phyloP scores from a whole-genome alignment of 2,329 filamentous ascomycete species.

The Blumeria hordei region DNA sequence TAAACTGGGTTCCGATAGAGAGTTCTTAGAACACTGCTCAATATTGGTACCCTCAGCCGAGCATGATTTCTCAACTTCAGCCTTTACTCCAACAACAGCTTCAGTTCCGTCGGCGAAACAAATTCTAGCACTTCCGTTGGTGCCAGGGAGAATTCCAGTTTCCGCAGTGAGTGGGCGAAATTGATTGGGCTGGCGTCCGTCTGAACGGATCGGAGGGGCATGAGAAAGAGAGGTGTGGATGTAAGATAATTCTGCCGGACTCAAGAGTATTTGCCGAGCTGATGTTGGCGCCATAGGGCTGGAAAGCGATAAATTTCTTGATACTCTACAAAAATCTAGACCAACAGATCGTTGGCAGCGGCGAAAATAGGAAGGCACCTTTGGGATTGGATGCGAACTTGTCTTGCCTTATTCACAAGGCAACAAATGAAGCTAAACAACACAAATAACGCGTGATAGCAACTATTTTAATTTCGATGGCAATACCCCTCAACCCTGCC shows the following conservation, averaged over 20 bases:
- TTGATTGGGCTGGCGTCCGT: conserved; percentile 58
- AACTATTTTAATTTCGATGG: too few species aligned
- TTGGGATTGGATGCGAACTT: too few species aligned
- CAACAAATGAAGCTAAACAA: too few species aligned
- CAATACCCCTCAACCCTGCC: too few species aligned
- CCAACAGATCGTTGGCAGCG: too few species aligned
- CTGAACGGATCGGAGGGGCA: conserved; percentile 64
- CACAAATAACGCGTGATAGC: too few species aligned
- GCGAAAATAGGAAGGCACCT: too few species aligned
- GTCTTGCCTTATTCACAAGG: too few species aligned
- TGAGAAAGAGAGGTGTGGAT: conserved; percentile 70
- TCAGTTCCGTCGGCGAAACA: conserved; percentile 91
- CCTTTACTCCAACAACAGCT: conserved; percentile 86
- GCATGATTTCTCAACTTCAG: conserved; percentile 60
- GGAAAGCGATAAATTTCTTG: too few species aligned
- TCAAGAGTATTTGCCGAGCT: conserved; percentile 50
- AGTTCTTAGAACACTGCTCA: neutral
- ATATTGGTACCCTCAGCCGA: conserved; percentile 9
- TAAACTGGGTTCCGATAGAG: neutral
- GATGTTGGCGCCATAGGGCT: conserved; percentile 26
- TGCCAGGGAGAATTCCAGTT: conserved; percentile 65
- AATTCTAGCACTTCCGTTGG: conserved; percentile 80
- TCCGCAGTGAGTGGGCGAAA: conserved; percentile 84
- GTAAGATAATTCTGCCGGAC: conserved; percentile 88
- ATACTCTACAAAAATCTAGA: too few species aligned